A percentile compares a stretch with the other conserved stretches of the same genome.
Evolutionary conservation across 768 basidiomycete genomes (phyloP).

Genomic region (Pisolithus microcarpus): DNA sequence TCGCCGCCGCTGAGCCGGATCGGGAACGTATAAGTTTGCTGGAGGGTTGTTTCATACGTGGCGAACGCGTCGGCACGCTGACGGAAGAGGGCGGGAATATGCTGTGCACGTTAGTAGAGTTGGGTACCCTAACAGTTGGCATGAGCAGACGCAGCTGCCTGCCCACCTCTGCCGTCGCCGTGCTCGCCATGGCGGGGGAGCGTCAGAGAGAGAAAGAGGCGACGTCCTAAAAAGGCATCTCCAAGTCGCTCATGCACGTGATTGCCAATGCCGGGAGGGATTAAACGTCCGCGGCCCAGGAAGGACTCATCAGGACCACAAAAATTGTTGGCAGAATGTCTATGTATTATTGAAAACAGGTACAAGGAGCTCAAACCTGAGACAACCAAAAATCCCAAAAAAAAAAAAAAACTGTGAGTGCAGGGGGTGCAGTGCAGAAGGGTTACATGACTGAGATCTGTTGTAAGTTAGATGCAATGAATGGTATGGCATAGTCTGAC

Average conservation of each 20-base stretch:
- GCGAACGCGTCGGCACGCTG: constrained; percentile 15
- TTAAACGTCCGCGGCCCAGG: too few species aligned
- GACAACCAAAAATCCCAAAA: too few species aligned
- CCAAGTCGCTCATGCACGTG: neutral
- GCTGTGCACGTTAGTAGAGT: neutral
- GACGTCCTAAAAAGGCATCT: neutral
- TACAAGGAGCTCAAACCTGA: too few species aligned
- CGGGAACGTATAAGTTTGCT: constrained; percentile 26
- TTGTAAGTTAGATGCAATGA: constrained; percentile 9
- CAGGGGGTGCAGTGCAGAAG: too few species aligned
- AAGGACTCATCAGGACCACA: too few species aligned
- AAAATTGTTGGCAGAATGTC: too few species aligned
- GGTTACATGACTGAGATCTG: neutral
- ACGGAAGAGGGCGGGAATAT: constrained; percentile 6
- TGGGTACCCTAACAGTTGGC: constrained; percentile 27
- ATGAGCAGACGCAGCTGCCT: constrained; percentile 21
- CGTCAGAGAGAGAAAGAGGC: neutral
- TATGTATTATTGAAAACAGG: too few species aligned
- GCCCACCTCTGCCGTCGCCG: constrained; percentile 4
- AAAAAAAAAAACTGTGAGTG: too few species aligned
- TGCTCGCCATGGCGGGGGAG: constrained; percentile 12
- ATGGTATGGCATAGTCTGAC: constrained; percentile 8
- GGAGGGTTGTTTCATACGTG: constrained; percentile 18
- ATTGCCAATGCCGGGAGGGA: neutral
- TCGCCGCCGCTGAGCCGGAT: constrained; percentile 25